Evolutionary conservation across 257 asterid genomes (phyloP), one percentile per base, ranked within the genome.

Genomic region (Perilla frutescens): DNA sequence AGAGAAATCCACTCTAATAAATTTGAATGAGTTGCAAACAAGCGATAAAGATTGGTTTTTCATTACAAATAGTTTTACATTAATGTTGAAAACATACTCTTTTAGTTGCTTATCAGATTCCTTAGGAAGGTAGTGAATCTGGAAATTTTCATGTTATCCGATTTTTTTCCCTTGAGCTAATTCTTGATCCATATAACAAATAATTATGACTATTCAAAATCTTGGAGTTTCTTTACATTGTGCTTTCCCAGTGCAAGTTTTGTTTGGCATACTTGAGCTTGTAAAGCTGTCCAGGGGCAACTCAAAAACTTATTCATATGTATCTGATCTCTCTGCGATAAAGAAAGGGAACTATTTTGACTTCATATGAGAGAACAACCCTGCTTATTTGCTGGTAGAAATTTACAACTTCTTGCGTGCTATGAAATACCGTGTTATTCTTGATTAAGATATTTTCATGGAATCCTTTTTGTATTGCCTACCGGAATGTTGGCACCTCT

Each of bases 331-430:
- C 54, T 53, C 48, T 63, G 31, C 39, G 48, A 40, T 31, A 64
- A 62, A 8, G 20, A 40, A 53, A 0, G 45, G 6, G 8, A 41
- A 41, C 36, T 43, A 26, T 58, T 26, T 20, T 3, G 7, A 37
- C 41, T 70, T 57, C 29, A 43, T 57, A 5, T 44, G 58, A 1
- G 8, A 43, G 57, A 11, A 29, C 8, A 26, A 6, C 20, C 55
- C 54, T 39, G 26, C 75, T 51, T 37, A 20, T n/a, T 60, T 58
- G 8, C 47, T 59, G 68, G 40, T 36, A n/a, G 14, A 51, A 20
- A 10, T 53, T 39, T 29, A 3, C 29, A 11, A 11, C 63, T 48
- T 71, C 48, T 39, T 72, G 57, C 66, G 14, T 50, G 71, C 74
- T 60, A 10, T 43, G 15, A 15, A 26, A 45, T 11, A 20, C 45